Evolutionary conservation across 305 asterid genomes (phyloP).

Genomic region (Solanum chacoense): DNA sequence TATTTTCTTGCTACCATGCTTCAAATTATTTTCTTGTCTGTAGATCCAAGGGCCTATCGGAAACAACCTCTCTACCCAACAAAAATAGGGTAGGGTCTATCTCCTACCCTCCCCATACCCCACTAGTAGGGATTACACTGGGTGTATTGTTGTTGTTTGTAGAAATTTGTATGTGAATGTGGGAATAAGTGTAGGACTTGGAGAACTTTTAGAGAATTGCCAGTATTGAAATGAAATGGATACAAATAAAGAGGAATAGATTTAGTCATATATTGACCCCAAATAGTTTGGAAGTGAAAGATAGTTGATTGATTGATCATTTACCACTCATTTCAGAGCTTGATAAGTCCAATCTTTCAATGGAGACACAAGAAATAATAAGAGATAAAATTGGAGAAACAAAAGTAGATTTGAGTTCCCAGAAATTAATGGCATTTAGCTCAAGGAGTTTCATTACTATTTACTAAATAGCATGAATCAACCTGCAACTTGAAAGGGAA

Average conservation of each 20-base stretch:
- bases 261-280: neutral
- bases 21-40: neutral
- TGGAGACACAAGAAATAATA: neutral
- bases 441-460: neutral
- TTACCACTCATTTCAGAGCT: neutral
- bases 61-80: neutral
- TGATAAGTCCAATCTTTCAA: neutral
- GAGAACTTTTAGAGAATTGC: neutral
- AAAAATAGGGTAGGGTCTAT: neutral
- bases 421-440: neutral
- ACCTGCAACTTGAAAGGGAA: neutral
- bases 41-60: neutral
- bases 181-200: neutral
- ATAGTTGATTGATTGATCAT: neutral
- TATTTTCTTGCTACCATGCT: neutral
- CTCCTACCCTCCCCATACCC: neutral
- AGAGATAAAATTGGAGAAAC: neutral
- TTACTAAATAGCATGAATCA: neutral
- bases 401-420: neutral
- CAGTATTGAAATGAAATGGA: neutral
- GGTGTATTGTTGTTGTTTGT: neutral
- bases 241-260: neutral
- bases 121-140: neutral
- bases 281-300: neutral
- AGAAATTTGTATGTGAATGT: neutral